Conservation (phyloP, 495 filamentous ascomycete genomes). For the Tuber umbilicatum region DNA sequence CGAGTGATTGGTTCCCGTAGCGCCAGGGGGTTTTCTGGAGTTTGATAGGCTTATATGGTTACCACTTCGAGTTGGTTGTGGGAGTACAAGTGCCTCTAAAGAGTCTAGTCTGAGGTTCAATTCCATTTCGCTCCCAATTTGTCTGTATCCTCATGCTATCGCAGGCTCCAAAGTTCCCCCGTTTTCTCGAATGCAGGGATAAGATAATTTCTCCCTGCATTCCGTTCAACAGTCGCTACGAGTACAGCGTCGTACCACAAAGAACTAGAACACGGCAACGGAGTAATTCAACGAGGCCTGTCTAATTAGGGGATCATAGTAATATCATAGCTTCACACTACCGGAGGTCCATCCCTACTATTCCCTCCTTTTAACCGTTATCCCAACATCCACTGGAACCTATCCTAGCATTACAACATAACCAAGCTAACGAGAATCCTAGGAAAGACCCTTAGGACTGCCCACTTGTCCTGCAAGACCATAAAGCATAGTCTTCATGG, state of each 20-base stretch:
- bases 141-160: neutral
- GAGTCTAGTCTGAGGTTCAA: neutral
- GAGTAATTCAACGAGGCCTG: neutral
- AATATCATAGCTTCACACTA: slow-evolving; percentile 1
- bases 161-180: neutral
- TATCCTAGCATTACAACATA: neutral
- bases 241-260: neutral
- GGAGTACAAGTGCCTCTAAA: neutral
- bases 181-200: neutral
- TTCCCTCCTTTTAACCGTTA: neutral
- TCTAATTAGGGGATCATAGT: neutral
- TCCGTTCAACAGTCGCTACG: neutral
- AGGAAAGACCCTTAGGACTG: neutral
- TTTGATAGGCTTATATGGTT: neutral
- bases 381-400: neutral
- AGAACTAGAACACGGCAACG: neutral
- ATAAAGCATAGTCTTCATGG: neutral
- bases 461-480: neutral
- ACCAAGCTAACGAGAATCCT: neutral
- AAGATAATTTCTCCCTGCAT: neutral
- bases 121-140: neutral
- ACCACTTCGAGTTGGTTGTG: neutral
- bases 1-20: neutral
- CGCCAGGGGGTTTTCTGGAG: neutral
- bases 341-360: neutral